These are phyloP conservation scores for Graphiopsis chlorocephala DNA, from an alignment of 2,329 filamentous ascomycete genomes.

Conservation along the genomic window DNA sequence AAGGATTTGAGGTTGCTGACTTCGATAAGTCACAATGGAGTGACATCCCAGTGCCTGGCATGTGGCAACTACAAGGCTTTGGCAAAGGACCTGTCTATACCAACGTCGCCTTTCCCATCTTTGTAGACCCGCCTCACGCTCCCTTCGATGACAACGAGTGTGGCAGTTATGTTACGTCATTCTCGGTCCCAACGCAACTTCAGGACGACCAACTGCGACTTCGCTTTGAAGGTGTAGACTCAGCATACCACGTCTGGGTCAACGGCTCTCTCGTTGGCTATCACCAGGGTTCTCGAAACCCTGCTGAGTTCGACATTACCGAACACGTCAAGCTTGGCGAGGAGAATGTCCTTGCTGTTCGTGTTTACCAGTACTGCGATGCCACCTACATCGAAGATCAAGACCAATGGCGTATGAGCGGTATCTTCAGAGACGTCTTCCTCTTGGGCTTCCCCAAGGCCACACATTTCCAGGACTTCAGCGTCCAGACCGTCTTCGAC, in stretches of 20 bases:
- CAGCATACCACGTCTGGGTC: slow-evolving; percentile 67
- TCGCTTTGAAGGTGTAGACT: slow-evolving; percentile 70
- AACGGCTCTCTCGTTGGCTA: slow-evolving; percentile 65
- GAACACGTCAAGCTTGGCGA: slow-evolving; percentile 44
- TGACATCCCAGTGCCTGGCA: slow-evolving; percentile 56
- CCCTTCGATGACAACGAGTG: slow-evolving; percentile 61
- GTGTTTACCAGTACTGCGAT: slow-evolving; percentile 70
- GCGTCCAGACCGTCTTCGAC: slow-evolving; percentile 56
- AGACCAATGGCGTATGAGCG: slow-evolving; percentile 30
- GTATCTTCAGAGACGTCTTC: slow-evolving; percentile 66
- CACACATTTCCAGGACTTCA: slow-evolving; percentile 56
- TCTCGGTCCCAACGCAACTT: slow-evolving; percentile 50
- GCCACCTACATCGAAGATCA: slow-evolving; percentile 66
- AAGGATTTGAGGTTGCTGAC: slow-evolving; percentile 32
- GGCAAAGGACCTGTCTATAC: slow-evolving; percentile 64
- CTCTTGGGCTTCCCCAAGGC: slow-evolving; percentile 56
- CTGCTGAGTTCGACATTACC: slow-evolving; percentile 68
- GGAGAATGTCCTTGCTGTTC: slow-evolving; percentile 58
- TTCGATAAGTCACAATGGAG: slow-evolving; percentile 46
- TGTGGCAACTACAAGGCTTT: slow-evolving; percentile 70
- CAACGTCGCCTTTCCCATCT: slow-evolving; percentile 48
- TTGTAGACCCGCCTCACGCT: slow-evolving; percentile 61
- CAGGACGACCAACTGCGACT: slow-evolving; percentile 57
- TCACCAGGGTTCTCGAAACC: slow-evolving; percentile 65
- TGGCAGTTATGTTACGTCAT: slow-evolving; percentile 59